Base-by-base conservation (phyloP, 352 stramenopile species). In the Globisporangium solare region DNA sequence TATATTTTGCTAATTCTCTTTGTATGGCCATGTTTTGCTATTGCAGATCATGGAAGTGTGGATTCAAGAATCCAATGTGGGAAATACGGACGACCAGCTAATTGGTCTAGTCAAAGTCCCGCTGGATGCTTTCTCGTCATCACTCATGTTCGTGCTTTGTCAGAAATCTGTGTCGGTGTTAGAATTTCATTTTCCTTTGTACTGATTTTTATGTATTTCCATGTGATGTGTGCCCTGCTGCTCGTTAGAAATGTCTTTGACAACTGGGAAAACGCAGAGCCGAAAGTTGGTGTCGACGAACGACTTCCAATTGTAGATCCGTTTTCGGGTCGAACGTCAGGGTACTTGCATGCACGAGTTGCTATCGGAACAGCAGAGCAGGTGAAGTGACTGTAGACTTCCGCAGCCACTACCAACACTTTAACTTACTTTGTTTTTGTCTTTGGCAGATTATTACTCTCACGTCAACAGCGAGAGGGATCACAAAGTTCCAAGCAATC, bases 291-390 rank as follows among this genome's bases (percentile, higher is more conserved):
- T 10, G 55, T 74, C 13, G 68, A 84, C 53, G 57, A 42, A 8
- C 27, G 2, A n/a, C 63, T 78, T 22, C 59, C 66, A 14, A 64
- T 89, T 39, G 54, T 74, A 1, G 70, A 89, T 58, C 72, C 66
- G 2, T 76, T 89, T 20, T 69, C 63, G 4, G 74, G 74, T 0
- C 31, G 56, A n/a, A 24, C 45, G 0, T 56, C 52, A n/a, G 79
- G 79, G 2, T 53, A 61, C 27, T 42, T 89, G 12, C 68, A 66
- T 15, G 53, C 62, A 47, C 59, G 68, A 27, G 40, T 79, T 27
- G 72, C 66, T 13, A 43, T 84, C 15, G 79, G 79, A 2, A 86
- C 79, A 31, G 66, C 70, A 24, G 74, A 89, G 21, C 79, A 89
- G 61, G 66, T 89, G n/a, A 61, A 22, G 39, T 43, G 39, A n/a